Percentiles rank a stretch among this genome's conserved stretches.
phyloP scores from a whole-genome alignment of 1,139 yeast genomes.

The Geotrichum candidum region DNA sequence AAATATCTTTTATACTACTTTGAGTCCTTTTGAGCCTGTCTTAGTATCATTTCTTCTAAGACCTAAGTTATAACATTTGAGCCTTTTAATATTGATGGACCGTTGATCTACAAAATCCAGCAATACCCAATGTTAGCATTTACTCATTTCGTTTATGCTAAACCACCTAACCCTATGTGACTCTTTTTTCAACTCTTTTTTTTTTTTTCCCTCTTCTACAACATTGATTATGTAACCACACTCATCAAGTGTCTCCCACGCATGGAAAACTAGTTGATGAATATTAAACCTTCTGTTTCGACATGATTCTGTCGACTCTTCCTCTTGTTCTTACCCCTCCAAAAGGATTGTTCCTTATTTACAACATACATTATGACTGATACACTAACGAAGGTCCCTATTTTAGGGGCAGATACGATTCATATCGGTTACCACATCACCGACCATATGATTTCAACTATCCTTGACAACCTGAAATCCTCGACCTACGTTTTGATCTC shows the following conservation, averaged over 20 bases:
- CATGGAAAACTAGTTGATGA: background rate
- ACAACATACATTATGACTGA: conserved; percentile 7
- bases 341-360: background rate
- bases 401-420: conserved; percentile 76
- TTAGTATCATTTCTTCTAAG: too few relatives aligned
- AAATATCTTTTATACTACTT: too few relatives aligned
- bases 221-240: background rate
- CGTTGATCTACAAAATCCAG: too few relatives aligned
- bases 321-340: background rate
- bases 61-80: too few relatives aligned
- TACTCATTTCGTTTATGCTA: too few relatives aligned
- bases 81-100: too few relatives aligned
- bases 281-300: background rate
- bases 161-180: background rate
- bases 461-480: conserved; percentile 57
- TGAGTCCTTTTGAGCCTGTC: too few relatives aligned
- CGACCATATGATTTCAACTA: conserved; percentile 66
- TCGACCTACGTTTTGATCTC: conserved; percentile 91
- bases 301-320: background rate
- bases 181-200: background rate
- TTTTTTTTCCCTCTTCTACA: background rate
- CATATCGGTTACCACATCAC: conserved; percentile 86
- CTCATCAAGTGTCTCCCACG: background rate
- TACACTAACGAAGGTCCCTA: conserved; percentile 26
- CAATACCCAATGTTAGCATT: too few relatives aligned